Evolutionary conservation across 176 grass and related monocot genomes (phyloP), one percentile per base, ranked within the genome.

Genomic region (Pharus latifolius): DNA sequence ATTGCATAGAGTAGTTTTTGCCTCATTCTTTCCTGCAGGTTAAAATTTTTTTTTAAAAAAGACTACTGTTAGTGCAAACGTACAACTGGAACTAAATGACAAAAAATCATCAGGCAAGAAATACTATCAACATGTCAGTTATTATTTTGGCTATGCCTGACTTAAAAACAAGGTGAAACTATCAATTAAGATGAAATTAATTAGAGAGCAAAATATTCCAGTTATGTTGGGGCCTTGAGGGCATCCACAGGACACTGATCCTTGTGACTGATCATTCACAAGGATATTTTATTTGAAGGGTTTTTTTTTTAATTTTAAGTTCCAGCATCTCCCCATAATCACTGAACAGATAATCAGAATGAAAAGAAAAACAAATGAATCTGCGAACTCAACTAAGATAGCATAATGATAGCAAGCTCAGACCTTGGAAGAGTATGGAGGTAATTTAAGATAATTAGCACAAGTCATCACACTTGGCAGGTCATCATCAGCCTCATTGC

Each of bases 381-480:
- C 11, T 26, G 52, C 48, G 26, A n/a, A 17, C 10, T 46, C 10
- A 45, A 8, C 60, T 82, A 44, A 28, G 19, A 63, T 63, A 70
- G 9, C 10, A 60, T 19, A 37, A 37, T 37, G 40, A 17, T 28
- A 25, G 48, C 3, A 16, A 56, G 38, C 47, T 49, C 63, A 56
- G 56, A 99, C 95, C 90, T 99, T 99, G 1, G 90, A 91, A 65
- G 87, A 88, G 73, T 99, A 99, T 49, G 87, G 75, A 76, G 95
- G 95, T 57, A 99, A 81, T 68, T 99, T 99, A 7, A 99, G 90
- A 79, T 99, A 99, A 82, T 99, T 99, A 60, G 84, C 87, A 14
- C 96, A 99, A 49, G 96, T 99, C 96, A 99, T 99, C 72, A 99
- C 96, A 60, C 96, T 99, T 0, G 95, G 96, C 76, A 99, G 84